Conservation (phyloP, 257 asterid genomes). For the Lavandula angustifolia region DNA sequence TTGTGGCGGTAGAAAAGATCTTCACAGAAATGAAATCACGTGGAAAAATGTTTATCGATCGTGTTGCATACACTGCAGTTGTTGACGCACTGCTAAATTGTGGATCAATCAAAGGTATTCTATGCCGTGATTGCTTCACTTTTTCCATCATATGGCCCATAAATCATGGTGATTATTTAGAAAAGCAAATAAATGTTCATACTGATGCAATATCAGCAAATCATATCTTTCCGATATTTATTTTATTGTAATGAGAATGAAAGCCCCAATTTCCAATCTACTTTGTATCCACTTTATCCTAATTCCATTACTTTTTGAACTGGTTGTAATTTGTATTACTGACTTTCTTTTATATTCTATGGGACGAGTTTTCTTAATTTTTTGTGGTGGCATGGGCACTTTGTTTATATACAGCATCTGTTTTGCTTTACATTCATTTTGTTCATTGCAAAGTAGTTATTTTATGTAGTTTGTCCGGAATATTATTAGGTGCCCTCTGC, state of each 20-base stretch:
- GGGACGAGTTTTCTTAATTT: not conserved
- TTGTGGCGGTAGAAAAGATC: constrained; percentile 42
- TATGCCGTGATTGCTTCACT: constrained; percentile 16
- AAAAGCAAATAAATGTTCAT: constrained; percentile 8
- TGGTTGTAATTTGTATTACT: not conserved
- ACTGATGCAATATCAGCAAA: not conserved
- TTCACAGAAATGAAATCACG: constrained; percentile 58
- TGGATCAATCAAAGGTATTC: constrained; percentile 60
- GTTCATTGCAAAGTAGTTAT: constrained; percentile 25
- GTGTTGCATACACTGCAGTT: constrained; percentile 64
- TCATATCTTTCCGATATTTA: not conserved
- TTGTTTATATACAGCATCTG: not conserved
- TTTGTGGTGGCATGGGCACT: not conserved
- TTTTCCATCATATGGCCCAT: constrained; percentile 16
- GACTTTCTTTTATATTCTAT: constrained; percentile 2
- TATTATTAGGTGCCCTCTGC: constrained; percentile 59
- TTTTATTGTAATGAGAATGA: not conserved
- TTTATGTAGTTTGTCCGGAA: constrained; percentile 30
- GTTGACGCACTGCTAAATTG: constrained; percentile 61
- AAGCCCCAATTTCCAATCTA: constrained; percentile 1
- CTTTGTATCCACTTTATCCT: not conserved
- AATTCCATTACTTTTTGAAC: not conserved
- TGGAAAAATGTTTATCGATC: constrained; percentile 49
- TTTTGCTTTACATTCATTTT: constrained; percentile 17
- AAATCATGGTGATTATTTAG: not conserved